Percentiles rank a stretch among this genome's conserved stretches.
Conservation (phyloP, 768 basidiomycete species). For the Boletus reticuloceps region DNA sequence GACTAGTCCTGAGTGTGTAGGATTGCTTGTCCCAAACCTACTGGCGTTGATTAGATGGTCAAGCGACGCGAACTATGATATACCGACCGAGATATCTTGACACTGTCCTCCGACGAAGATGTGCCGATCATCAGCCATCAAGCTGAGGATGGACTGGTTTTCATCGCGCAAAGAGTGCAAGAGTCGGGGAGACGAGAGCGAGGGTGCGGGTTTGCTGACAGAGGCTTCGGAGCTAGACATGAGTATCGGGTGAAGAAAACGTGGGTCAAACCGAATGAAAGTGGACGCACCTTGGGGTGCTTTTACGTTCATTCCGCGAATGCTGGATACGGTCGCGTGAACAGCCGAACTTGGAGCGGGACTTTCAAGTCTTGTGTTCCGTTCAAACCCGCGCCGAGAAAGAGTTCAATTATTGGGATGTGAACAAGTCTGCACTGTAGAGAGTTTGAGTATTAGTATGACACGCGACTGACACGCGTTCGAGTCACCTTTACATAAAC, state of each 20-base stretch:
- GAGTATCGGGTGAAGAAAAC: background rate
- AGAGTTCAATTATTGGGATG: background rate
- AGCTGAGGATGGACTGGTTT: slow-evolving; percentile 67
- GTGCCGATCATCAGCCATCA: slow-evolving; percentile 67
- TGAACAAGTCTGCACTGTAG: too few species aligned
- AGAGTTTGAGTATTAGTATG: too few species aligned
- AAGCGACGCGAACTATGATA: background rate
- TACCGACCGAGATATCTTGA: slow-evolving; percentile 67
- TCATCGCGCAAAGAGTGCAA: slow-evolving; percentile 71
- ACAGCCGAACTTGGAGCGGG: too few species aligned
- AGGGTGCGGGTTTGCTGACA: slow-evolving; percentile 54
- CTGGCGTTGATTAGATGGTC: background rate
- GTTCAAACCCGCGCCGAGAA: background rate
- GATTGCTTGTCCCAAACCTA: slow-evolving; percentile 86
- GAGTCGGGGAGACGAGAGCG: slow-evolving; percentile 46
- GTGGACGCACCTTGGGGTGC: slow-evolving; percentile 27
- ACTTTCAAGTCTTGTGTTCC: background rate
- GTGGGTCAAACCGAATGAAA: background rate
- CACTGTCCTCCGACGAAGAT: slow-evolving; percentile 86
- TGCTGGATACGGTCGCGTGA: slow-evolving; percentile 1
- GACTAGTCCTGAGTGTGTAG: slow-evolving; percentile 62
- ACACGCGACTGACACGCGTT: too few species aligned
- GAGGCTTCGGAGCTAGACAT: slow-evolving; percentile 42
- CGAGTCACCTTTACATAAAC: too few species aligned
- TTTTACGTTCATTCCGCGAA: slow-evolving; percentile 5